Evolutionary conservation across 1,139 yeast genomes (phyloP).

Genomic region (Scheffersomyces insectosa): DNA sequence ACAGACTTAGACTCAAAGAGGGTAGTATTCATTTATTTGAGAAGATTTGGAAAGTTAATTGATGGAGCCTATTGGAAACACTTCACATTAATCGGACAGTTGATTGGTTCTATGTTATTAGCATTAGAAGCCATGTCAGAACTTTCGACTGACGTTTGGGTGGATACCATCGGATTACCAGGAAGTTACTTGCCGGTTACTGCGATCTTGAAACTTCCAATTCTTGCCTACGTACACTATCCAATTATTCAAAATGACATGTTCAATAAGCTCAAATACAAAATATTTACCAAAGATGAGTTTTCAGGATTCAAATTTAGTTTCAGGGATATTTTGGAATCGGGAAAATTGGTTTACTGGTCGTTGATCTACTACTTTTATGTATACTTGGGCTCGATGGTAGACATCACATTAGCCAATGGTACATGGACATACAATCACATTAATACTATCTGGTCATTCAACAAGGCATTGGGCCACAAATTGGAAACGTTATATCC

Average conservation of each 20-base stretch:
- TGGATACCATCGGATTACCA: slow-evolving; percentile 95
- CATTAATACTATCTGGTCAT: slow-evolving; percentile 60
- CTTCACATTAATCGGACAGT: slow-evolving; percentile 84
- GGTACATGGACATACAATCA: slow-evolving; percentile 92
- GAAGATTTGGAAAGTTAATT: slow-evolving; percentile 57
- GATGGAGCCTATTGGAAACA: slow-evolving; percentile 76
- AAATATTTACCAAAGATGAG: slow-evolving; percentile 14
- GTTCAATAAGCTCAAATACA: slow-evolving; percentile 58
- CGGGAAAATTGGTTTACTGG: slow-evolving; percentile 72
- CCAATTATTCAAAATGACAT: slow-evolving; percentile 90
- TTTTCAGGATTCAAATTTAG: slow-evolving; percentile 1
- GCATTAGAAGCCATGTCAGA: slow-evolving; percentile 69
- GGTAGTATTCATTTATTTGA: slow-evolving; percentile 69
- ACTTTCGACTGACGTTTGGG: slow-evolving; percentile 84
- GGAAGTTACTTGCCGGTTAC: slow-evolving; percentile 69
- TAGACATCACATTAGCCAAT: slow-evolving; percentile 70
- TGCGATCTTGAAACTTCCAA: slow-evolving; percentile 62
- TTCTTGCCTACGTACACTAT: slow-evolving; percentile 87
- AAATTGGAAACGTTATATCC: slow-evolving; percentile 67
- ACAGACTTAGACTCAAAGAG: slow-evolving; percentile 48
- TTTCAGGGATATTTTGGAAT: slow-evolving; percentile 23
- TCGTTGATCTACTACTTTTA: slow-evolving; percentile 59
- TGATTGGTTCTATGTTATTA: slow-evolving; percentile 71
- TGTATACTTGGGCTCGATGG: slow-evolving; percentile 63
- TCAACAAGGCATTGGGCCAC: slow-evolving; percentile 23